A percentile compares a stretch with the other conserved stretches of the same genome.
Evolutionary conservation across 2,329 filamentous ascomycete species (phyloP).

Genomic region (Pestalotiopsis sp.): DNA sequence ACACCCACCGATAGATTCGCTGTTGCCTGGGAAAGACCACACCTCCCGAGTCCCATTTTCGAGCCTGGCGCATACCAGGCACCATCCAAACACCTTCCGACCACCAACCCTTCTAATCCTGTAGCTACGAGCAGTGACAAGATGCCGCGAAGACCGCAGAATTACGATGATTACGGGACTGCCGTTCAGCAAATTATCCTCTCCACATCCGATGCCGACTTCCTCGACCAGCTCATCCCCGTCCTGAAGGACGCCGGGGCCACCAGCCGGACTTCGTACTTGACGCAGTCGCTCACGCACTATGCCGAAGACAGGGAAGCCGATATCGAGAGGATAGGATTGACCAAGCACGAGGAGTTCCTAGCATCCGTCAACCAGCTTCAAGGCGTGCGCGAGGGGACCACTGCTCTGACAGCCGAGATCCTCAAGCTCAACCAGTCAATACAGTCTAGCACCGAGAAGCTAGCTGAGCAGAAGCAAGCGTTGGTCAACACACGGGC

Average conservation of each 20-base stretch:
- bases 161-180: constrained; percentile 34
- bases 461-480: constrained; percentile 91
- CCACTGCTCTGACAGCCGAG: constrained; percentile 82
- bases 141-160: constrained; percentile 30
- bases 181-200: constrained; percentile 75
- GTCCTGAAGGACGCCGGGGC: constrained; percentile 87
- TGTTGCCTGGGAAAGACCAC: neutral
- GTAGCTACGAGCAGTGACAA: neutral
- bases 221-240: constrained; percentile 92
- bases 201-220: constrained; percentile 87
- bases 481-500: constrained; percentile 88
- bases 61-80: neutral
- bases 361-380: constrained; percentile 90
- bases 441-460: constrained; percentile 93
- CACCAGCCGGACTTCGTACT: constrained; percentile 68
- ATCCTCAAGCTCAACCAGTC: constrained; percentile 92
- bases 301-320: constrained; percentile 85
- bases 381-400: constrained; percentile 88
- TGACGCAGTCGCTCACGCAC: constrained; percentile 76
- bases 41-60: neutral
- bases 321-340: constrained; percentile 92
- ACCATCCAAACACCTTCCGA: neutral
- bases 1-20: neutral
- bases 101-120: neutral
- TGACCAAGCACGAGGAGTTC: constrained; percentile 96